Conservation (phyloP, 495 filamentous ascomycete genomes). For the Daldinia childiae region DNA sequence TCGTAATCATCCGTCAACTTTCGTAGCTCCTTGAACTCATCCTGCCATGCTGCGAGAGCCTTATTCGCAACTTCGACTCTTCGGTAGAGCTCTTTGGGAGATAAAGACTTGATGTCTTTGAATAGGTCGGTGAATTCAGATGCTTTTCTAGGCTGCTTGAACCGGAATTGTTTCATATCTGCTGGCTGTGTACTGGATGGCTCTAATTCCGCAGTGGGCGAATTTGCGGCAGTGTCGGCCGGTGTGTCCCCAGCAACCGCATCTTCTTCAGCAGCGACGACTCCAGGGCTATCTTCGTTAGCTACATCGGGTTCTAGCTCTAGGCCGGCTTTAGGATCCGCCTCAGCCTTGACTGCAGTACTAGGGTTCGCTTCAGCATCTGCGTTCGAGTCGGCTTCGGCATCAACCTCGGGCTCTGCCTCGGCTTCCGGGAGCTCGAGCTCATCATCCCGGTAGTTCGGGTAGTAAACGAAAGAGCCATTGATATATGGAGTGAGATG, state of each 20-base stretch:
- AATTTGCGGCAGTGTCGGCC: slow-evolving; percentile 36
- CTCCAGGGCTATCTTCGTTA: slow-evolving; percentile 20
- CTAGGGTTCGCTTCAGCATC: slow-evolving; percentile 8
- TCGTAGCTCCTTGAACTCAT: slow-evolving; percentile 70
- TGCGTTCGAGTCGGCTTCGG: background rate
- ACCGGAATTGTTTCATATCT: slow-evolving; percentile 26
- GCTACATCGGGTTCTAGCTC: slow-evolving; percentile 7
- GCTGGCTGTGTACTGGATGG: background rate
- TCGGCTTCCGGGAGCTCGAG: slow-evolving; percentile 19
- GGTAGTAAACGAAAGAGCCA: slow-evolving; percentile 32
- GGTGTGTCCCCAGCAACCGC: slow-evolving; percentile 34
- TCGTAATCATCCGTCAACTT: slow-evolving; percentile 61
- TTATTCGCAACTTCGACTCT: slow-evolving; percentile 62
- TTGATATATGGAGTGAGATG: slow-evolving; percentile 48
- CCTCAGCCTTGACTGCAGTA: slow-evolving; percentile 5
- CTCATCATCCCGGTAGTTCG: slow-evolving; percentile 29
- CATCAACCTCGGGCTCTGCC: slow-evolving; percentile 3
- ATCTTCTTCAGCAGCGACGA: background rate
- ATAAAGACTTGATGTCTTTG: slow-evolving; percentile 49
- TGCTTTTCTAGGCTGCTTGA: slow-evolving; percentile 50
- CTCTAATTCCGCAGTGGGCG: slow-evolving; percentile 25
- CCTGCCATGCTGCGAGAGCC: slow-evolving; percentile 67
- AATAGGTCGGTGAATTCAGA: slow-evolving; percentile 49
- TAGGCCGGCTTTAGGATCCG: background rate
- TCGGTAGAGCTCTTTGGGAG: slow-evolving; percentile 61